Evolutionary conservation across 495 filamentous ascomycete genomes (phyloP).

Genomic region (Annulohypoxylon bovei): DNA sequence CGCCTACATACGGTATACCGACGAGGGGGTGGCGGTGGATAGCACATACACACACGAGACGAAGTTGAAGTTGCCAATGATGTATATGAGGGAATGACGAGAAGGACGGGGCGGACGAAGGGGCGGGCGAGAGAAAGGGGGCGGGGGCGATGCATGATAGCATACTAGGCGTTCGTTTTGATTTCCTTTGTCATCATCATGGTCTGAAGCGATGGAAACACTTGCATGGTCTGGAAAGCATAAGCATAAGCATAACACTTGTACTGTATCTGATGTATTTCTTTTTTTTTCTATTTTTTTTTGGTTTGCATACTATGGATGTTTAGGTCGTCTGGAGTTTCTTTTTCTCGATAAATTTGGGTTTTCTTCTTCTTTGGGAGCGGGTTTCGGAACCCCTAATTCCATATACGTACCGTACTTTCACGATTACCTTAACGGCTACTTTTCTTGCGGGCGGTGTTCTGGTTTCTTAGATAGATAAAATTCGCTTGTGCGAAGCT

Average conservation of each 20-base stretch:
- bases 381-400: slow-evolving; percentile 1
- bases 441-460: background rate
- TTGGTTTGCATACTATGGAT: background rate
- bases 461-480: slow-evolving; percentile 1
- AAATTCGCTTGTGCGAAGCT: background rate
- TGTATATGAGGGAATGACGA: background rate
- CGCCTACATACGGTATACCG: too few species aligned
- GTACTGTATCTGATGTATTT: slow-evolving; percentile 2
- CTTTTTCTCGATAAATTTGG: background rate
- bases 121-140: background rate
- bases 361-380: background rate
- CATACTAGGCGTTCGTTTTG: background rate
- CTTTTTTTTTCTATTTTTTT: background rate
- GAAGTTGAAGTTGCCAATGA: background rate
- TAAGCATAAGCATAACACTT: slow-evolving; percentile 1
- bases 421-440: background rate
- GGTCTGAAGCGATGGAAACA: background rate
- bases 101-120: background rate
- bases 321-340: background rate
- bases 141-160: background rate
- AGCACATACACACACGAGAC: background rate
- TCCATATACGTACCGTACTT: background rate
- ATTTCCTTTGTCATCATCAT: background rate
- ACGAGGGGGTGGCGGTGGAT: background rate
- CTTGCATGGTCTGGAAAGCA: background rate